phyloP scores from a whole-genome alignment of 257 asterid genomes.

The Nyctanthes arbortristis region DNA sequence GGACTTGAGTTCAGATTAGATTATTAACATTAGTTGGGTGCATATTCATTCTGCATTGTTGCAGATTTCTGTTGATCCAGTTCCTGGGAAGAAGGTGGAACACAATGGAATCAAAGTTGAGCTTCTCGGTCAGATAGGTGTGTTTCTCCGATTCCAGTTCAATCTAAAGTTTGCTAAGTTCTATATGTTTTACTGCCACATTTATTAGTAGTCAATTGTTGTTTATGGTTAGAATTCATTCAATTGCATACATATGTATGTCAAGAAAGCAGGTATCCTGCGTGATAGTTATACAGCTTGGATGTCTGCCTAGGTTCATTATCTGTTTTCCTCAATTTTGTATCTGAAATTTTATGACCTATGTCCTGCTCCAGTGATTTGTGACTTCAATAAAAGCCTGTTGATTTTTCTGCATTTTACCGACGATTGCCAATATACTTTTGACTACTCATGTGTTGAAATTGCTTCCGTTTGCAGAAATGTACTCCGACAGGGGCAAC shows the following conservation, averaged over 20 bases:
- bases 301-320: background rate
- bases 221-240: constrained; percentile 11
- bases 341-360: background rate
- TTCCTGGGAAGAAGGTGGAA: constrained; percentile 95
- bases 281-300: background rate
- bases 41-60: constrained; percentile 14
- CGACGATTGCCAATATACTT: background rate
- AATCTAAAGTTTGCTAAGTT: constrained; percentile 7
- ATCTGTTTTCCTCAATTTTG: constrained; percentile 3
- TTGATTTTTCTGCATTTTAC: background rate
- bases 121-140: constrained; percentile 99
- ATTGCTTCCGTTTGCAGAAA: constrained; percentile 42
- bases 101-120: constrained; percentile 98
- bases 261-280: background rate
- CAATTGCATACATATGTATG: background rate
- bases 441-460: constrained; percentile 6
- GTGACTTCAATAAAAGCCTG: background rate
- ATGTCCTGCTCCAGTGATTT: background rate
- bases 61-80: constrained; percentile 88
- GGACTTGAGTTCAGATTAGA: constrained; percentile 9
- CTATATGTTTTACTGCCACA: background rate
- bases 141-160: constrained; percentile 14
- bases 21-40: constrained; percentile 19
- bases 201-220: constrained; percentile 1
- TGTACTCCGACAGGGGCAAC: constrained; percentile 87